Evolutionary conservation across 1,139 yeast species (phyloP), one percentile per base, ranked within the genome.

Genomic region (Zygosaccharomyces pseudobailii): DNA sequence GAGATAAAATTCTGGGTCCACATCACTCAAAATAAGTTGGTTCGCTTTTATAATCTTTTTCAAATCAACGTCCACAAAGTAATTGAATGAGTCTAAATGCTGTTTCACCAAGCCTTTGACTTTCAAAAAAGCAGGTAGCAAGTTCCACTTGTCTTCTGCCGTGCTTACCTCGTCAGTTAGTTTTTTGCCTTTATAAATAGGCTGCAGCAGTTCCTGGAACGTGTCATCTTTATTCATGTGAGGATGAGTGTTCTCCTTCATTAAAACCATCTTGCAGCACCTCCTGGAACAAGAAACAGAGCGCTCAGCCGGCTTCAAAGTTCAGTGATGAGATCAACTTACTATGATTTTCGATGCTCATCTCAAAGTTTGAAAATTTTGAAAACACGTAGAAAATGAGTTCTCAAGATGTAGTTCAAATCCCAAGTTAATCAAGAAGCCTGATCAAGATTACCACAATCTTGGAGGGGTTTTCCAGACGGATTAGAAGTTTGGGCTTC

Each of bases 61-160:
- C 67, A 92, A 76, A 64, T 92, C 99, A 7, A 82, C 83, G 62
- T 94, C 97, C 25, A 92, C 95, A 67, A 92, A 92, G 69, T 87
- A 92, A 65, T 92, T 90, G 75, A 89, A 92, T 17, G 98, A 92
- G 63, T 92, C 98, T 63, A 94, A 73, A 72, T 92, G 98, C 71
- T 92, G 99, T 62, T 94, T 92, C 41, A 92, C 97, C 43, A 92
- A 73, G 45, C 99, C 99, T 66, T 92, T 92, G 39, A 94, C 96
- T 63, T 89, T 89, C 52, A 92, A 72, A 63, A 92, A 92, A 0
- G 98, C 98, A 0, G 99, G 99, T 39, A 92, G 71, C 47, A 92
- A 73, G 59, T 92, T 85, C 99, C 99, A 92, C 69, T 92, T 92
- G 68, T 92, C 99, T 61, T 85, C 78, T 10, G 95, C 95, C 0